Percentiles rank a stretch among this genome's conserved stretches.
These are phyloP conservation scores for Gaultheria prostrata DNA, from an alignment of 148 eudicot genomes.

Conservation along the genomic window DNA sequence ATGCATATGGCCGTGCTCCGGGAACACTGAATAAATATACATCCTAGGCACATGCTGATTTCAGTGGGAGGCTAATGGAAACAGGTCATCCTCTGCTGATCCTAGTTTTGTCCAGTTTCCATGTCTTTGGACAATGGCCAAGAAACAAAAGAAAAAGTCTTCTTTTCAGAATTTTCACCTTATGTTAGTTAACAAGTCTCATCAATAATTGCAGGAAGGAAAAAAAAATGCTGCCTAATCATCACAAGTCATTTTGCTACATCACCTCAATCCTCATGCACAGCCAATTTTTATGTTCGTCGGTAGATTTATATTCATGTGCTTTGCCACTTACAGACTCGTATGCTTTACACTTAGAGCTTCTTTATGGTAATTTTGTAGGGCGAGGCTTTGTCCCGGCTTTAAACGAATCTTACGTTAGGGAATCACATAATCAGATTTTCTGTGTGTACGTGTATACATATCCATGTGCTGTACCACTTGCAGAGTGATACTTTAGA, in stretches of 20 bases:
- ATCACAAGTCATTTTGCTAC: background rate
- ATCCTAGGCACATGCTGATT: background rate
- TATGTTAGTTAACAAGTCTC: background rate
- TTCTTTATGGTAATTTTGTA: background rate
- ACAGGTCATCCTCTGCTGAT: background rate
- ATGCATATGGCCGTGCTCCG: too few relatives aligned
- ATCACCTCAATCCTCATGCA: background rate
- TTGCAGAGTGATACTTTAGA: background rate
- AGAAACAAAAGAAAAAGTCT: background rate
- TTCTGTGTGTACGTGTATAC: background rate
- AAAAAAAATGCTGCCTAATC: background rate
- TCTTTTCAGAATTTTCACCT: background rate
- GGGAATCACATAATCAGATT: too few relatives aligned
- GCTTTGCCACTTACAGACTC: background rate
- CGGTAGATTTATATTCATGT: background rate
- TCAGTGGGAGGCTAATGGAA: background rate
- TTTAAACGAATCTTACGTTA: background rate
- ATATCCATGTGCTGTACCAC: background rate
- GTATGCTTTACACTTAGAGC: background rate
- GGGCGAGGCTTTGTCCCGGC: background rate
- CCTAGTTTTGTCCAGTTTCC: conserved; percentile 10
- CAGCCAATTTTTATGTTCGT: background rate
- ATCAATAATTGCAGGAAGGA: background rate
- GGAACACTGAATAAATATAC: too few relatives aligned
- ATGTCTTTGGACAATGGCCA: background rate